These are phyloP conservation scores for Arabidopsis lyrata DNA, from an alignment of 441 rosid species.

Conservation along the genomic window DNA sequence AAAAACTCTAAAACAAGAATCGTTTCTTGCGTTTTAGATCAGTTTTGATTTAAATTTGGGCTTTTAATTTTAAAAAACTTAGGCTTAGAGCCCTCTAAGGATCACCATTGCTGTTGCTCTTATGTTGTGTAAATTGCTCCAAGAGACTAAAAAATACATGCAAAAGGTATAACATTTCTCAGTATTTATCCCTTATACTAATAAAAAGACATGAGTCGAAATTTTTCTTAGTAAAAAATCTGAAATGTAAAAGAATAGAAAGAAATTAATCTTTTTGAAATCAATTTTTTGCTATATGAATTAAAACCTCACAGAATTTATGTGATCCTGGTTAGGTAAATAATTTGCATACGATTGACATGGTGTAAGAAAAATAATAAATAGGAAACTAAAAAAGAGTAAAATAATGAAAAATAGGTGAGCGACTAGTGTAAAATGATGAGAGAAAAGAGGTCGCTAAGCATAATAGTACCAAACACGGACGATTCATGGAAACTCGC, in stretches of 20 bases:
- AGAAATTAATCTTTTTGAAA: no score
- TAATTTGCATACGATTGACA: constrained; percentile 28
- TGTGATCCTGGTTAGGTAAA: constrained; percentile 24
- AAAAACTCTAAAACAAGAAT: no score
- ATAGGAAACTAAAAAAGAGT: no score
- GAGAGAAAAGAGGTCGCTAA: background rate
- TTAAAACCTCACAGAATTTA: constrained; percentile 21
- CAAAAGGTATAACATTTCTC: background rate
- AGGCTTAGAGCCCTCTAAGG: no score
- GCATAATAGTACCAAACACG: constrained; percentile 38
- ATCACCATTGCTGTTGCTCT: no score
- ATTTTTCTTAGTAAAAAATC: no score
- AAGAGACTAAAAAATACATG: background rate
- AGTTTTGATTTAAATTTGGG: no score
- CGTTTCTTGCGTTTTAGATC: no score
- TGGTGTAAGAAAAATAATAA: constrained; percentile 4
- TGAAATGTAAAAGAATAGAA: no score
- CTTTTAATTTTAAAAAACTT: no score
- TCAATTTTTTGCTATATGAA: background rate
- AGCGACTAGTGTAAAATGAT: constrained; percentile 12
- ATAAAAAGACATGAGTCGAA: no score
- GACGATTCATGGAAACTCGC: constrained; percentile 44
- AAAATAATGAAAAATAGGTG: constrained; percentile 26
- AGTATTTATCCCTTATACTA: no score
- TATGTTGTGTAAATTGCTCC: background rate